These are phyloP conservation scores for Metarhizium rileyi DNA, from an alignment of 2,329 filamentous ascomycete genomes.

Conservation along the genomic window DNA sequence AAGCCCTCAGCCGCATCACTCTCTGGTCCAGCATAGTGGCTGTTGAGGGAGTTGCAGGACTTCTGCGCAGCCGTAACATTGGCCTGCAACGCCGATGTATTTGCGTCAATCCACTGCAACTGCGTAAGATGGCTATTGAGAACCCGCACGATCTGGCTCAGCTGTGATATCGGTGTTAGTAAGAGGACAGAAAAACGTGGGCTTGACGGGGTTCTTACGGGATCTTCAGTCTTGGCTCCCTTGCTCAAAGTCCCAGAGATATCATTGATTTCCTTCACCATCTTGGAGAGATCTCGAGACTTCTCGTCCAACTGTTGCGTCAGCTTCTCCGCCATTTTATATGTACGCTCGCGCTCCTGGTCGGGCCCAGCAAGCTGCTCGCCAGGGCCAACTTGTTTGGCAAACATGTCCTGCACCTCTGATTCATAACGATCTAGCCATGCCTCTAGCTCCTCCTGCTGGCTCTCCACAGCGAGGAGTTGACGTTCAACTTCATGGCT, in stretches of 20 bases:
- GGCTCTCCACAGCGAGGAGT: conserved; percentile 77
- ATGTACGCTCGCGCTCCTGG: conserved; percentile 90
- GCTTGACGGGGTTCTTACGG: conserved; percentile 45
- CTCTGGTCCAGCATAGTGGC: conserved; percentile 49
- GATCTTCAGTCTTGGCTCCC: conserved; percentile 78
- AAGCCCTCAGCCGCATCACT: conserved; percentile 77
- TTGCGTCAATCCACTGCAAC: conserved; percentile 86
- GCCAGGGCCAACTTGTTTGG: conserved; percentile 63
- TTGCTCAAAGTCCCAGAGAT: conserved; percentile 86
- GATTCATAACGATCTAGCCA: conserved; percentile 88
- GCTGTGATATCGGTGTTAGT: conserved; percentile 35
- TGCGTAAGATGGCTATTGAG: conserved; percentile 89
- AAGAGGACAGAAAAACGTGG: conserved; percentile 9
- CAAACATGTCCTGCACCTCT: conserved; percentile 83
- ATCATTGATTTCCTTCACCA: conserved; percentile 97
- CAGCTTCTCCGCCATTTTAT: conserved; percentile 90
- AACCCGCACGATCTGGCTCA: conserved; percentile 91
- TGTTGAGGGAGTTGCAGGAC: conserved; percentile 53
- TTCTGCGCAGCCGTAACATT: conserved; percentile 81
- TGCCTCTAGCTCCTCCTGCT: conserved; percentile 80
- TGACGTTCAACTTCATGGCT: conserved; percentile 92
- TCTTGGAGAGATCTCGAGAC: conserved; percentile 82
- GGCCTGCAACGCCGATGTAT: conserved; percentile 67
- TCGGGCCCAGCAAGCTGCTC: conserved; percentile 80
- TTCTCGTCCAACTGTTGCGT: conserved; percentile 87